phyloP scores from a whole-genome alignment of 73 alveolate species.

The Paramecium pentaurelia region DNA sequence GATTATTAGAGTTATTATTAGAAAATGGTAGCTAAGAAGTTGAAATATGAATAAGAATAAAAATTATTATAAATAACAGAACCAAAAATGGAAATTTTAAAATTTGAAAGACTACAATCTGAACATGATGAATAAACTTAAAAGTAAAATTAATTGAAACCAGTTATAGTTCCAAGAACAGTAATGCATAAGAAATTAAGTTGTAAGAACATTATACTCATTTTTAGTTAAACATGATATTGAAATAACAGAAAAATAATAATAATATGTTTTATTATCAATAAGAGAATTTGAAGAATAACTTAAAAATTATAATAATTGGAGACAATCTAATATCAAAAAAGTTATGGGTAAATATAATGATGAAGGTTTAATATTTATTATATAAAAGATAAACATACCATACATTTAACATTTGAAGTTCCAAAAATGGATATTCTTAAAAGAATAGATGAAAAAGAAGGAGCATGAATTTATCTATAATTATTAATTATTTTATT shows the following conservation, averaged over 20 bases:
- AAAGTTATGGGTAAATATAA: background rate
- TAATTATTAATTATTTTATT: background rate
- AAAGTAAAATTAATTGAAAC: background rate
- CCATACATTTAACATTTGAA: background rate
- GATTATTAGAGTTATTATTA: background rate
- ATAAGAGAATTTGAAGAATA: background rate
- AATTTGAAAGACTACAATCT: background rate
- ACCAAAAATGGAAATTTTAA: background rate
- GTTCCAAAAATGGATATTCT: constrained; percentile 5
- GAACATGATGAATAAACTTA: background rate
- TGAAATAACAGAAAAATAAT: background rate
- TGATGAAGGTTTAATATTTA: constrained; percentile 5
- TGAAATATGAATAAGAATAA: background rate
- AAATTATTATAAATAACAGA: background rate
- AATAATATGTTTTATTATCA: background rate
- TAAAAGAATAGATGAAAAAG: background rate
- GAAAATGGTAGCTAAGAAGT: background rate
- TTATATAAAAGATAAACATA: background rate
- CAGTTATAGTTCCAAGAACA: background rate
- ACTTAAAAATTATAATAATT: constrained; percentile 11
- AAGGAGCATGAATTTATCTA: background rate
- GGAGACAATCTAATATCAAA: constrained; percentile 27
- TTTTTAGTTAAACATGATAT: background rate
- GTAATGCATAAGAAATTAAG: background rate
- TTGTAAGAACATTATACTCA: background rate